Conservation (phyloP, 192 early-diverging fungal genomes). For the Globomyces pollinis-pini region DNA sequence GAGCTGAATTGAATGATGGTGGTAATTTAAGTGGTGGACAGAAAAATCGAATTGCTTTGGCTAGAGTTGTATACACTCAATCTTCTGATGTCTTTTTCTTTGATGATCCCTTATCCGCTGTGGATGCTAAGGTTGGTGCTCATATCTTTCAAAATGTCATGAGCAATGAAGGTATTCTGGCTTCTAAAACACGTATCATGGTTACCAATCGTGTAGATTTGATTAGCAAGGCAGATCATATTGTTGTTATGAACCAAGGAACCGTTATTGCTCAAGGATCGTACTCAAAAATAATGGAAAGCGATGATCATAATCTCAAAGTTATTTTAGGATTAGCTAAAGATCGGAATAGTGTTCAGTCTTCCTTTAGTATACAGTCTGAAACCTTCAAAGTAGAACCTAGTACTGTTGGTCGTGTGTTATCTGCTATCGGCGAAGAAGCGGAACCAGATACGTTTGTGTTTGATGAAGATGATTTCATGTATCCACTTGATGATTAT, state of each 20-base stretch:
- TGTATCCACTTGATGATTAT: neutral
- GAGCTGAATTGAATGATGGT: constrained; percentile 59
- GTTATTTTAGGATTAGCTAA: too few relatives aligned
- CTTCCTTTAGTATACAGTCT: too few relatives aligned
- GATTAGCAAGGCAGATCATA: constrained; percentile 56
- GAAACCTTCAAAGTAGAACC: too few relatives aligned
- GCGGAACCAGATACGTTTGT: neutral
- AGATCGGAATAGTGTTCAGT: too few relatives aligned
- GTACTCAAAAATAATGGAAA: constrained; percentile 52
- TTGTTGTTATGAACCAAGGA: constrained; percentile 68
- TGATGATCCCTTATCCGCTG: constrained; percentile 42
- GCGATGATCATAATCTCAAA: constrained; percentile 49
- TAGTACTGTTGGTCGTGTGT: too few relatives aligned
- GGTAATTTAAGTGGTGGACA: constrained; percentile 17
- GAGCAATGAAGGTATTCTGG: constrained; percentile 10
- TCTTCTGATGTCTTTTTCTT: constrained; percentile 66
- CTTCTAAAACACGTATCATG: constrained; percentile 11
- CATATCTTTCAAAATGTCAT: constrained; percentile 17
- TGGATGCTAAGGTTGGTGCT: constrained; percentile 41
- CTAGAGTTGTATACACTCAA: constrained; percentile 66
- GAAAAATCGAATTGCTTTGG: constrained; percentile 23
- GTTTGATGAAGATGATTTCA: neutral
- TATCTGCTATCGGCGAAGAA: too few relatives aligned
- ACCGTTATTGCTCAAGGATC: constrained; percentile 57
- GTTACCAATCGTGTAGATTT: constrained; percentile 24